These are phyloP conservation scores for Xeromyces bisporus DNA, from an alignment of 495 filamentous ascomycete species.

Conservation along the genomic window DNA sequence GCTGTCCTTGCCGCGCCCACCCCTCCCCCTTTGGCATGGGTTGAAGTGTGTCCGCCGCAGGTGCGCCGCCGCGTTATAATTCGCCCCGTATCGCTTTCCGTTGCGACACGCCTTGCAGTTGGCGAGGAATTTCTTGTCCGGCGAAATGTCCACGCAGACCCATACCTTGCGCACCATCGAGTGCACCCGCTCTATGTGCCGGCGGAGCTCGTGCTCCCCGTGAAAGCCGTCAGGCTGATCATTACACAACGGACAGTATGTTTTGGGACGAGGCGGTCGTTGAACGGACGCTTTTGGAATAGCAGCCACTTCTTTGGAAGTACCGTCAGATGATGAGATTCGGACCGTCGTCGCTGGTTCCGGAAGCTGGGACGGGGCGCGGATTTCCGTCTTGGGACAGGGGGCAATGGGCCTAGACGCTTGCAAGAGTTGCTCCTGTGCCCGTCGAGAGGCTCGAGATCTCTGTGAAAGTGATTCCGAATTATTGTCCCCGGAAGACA, in stretches of 20 bases:
- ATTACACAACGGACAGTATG: constrained; percentile 56
- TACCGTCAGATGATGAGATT: constrained; percentile 39
- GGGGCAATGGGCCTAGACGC: constrained; percentile 29
- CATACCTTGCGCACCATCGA: constrained; percentile 57
- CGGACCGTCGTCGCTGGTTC: constrained; percentile 35
- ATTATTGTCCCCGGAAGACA: constrained; percentile 18
- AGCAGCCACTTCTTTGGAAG: constrained; percentile 39
- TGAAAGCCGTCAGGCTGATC: constrained; percentile 76
- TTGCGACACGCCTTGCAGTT: constrained; percentile 76
- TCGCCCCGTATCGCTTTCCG: constrained; percentile 69
- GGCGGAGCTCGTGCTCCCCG: constrained; percentile 81
- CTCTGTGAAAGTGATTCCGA: constrained; percentile 14
- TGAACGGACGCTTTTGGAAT: constrained; percentile 59
- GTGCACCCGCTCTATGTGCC: constrained; percentile 73
- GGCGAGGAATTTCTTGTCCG: constrained; percentile 44
- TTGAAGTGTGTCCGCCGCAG: constrained; percentile 80
- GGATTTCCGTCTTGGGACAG: constrained; percentile 18
- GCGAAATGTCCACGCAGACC: constrained; percentile 55
- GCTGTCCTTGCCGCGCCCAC: constrained; percentile 36
- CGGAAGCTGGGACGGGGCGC: constrained; percentile 12
- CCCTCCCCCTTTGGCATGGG: constrained; percentile 38
- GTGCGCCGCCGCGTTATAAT: constrained; percentile 93
- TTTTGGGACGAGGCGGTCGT: constrained; percentile 60
- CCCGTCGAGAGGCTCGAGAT: constrained; percentile 24
- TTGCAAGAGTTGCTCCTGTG: constrained; percentile 28